Percentiles rank a stretch among this genome's conserved stretches.
phyloP scores from a whole-genome alignment of 306 rosid species.

The Ormosia semicastrata region DNA sequence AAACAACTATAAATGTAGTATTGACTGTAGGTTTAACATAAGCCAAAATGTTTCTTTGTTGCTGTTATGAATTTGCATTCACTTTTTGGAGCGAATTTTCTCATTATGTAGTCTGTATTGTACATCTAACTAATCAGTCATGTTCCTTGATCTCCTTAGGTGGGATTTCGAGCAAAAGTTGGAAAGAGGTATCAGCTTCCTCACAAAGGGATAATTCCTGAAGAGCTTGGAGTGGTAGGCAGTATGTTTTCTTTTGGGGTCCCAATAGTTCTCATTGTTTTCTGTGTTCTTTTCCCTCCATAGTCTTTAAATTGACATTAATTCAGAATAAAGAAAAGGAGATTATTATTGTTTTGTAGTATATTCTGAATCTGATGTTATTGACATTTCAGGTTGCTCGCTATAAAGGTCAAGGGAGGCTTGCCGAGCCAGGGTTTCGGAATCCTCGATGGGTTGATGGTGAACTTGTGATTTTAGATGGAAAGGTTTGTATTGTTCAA shows the following conservation, averaged over 20 bases:
- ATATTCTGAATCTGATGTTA: conserved; percentile 8
- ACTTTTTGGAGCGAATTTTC: not conserved
- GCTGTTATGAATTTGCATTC: not conserved
- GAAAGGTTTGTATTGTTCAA: conserved; percentile 58
- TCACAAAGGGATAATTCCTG: conserved; percentile 92
- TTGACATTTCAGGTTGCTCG: conserved; percentile 73
- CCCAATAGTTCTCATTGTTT: conserved; percentile 16
- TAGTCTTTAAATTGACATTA: not conserved
- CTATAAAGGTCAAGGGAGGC: conserved; percentile 96
- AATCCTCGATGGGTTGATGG: conserved; percentile 99
- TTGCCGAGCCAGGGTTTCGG: conserved; percentile 92
- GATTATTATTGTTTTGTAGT: not conserved
- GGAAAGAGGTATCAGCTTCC: conserved; percentile 95
- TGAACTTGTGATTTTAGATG: conserved; percentile 96
- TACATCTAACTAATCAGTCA: conserved; percentile 18
- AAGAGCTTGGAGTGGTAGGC: conserved; percentile 96
- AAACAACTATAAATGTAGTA: not conserved
- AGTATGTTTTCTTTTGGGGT: not conserved
- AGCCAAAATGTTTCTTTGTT: not conserved
- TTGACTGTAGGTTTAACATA: too few relatives aligned
- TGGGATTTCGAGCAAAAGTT: conserved; percentile 95
- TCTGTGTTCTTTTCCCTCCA: not conserved
- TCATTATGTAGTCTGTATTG: not conserved
- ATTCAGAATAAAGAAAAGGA: not conserved
- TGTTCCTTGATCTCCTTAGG: conserved; percentile 50